Base-by-base conservation (phyloP, 140 eudicot genomes). In the Ambrosia hybrid region DNA sequence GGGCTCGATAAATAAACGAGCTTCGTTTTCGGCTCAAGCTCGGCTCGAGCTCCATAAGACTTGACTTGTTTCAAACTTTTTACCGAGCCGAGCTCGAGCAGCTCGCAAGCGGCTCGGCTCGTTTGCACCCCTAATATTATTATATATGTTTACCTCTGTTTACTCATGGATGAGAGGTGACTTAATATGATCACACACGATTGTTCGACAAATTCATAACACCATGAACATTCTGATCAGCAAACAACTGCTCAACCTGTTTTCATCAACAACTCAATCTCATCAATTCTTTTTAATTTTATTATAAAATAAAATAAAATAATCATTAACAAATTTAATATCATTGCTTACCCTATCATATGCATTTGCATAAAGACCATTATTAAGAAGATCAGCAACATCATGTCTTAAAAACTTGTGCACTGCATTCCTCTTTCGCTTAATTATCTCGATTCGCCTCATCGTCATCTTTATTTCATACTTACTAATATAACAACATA, bases 231-330 rank as follows among this genome's bases (percentile, higher is more conserved):
- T 76, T 81, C 76, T 76, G 62, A 88, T 93, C 99, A 58, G 53
- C 76, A 11, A 82, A 78, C 36, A 90, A 81, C 51, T 93, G 96
- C 83, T 90, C 99, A 57, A 83, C 97, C 99, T 93, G 88, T 82
- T 69, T 55, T 52, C 13, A 55, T 58, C 74, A 82, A 58, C 57
- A 41, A 41, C 2, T 41, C 46, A 41, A 41, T 41, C 46, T 5
- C 3, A 3, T 4, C 5, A 7, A 6, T 41, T 41, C 46, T 41
- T 41, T 9, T 1, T 1, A 5, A 0, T 41, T 41, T 41, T 0
- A 5, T 41, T 8, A n/a, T n/a, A n/a, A n/a, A n/a, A 41, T 41
- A 41, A 41, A 41, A 1, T 57, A 12, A 33, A n/a, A 26, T 55
- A 17, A 43, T 71, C 11, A 43, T 59, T 3, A 46, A 26, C 46